These are phyloP conservation scores for Larix kaempferi DNA, from an alignment of 75 land plant genomes.

Conservation along the genomic window DNA sequence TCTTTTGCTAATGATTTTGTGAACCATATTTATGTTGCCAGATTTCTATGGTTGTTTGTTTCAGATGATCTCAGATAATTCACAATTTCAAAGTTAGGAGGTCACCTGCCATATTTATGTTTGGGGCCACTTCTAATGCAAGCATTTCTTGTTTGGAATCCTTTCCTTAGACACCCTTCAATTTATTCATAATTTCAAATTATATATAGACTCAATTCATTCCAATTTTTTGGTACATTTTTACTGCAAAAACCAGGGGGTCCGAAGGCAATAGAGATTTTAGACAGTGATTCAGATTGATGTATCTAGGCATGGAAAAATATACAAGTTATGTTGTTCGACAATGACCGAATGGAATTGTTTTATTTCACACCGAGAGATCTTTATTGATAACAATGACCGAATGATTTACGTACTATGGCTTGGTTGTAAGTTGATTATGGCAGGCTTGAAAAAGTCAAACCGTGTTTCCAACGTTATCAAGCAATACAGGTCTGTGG, in stretches of 20 bases:
- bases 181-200: background rate
- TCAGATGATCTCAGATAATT: no score
- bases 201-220: background rate
- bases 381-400: background rate
- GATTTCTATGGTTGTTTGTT: no score
- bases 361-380: background rate
- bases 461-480: background rate
- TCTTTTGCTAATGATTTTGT: no score
- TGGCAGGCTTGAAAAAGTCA: background rate
- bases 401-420: background rate
- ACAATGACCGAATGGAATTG: background rate
- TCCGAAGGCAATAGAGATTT: conserved; percentile 47
- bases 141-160: background rate
- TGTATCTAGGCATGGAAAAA: background rate
- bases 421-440: background rate
- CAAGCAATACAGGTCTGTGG: background rate
- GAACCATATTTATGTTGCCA: background rate
- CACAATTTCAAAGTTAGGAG: no score
- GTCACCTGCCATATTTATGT: background rate
- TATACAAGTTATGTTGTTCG: background rate
- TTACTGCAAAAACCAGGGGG: conserved; percentile 41
- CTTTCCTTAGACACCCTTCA: background rate
- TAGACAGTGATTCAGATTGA: conserved; percentile 40
- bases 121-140: background rate
- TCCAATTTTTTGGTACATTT: background rate